These are phyloP conservation scores for Nemania sp. DNA, from an alignment of 2,329 filamentous ascomycete species.

Conservation along the genomic window DNA sequence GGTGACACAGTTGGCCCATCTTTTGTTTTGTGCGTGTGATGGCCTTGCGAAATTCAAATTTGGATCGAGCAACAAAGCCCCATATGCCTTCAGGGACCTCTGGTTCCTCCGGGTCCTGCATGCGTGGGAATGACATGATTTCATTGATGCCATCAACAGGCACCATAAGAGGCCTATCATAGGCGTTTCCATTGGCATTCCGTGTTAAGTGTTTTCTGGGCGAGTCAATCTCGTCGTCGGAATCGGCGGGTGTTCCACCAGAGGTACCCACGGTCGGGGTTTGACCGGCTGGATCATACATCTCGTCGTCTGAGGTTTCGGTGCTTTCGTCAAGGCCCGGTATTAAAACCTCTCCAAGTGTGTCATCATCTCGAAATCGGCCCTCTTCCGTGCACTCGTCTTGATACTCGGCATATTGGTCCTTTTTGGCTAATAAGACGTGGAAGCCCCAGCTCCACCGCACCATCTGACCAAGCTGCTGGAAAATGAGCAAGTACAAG, in stretches of 20 bases:
- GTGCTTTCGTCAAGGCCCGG: slow-evolving; percentile 47
- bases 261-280: slow-evolving; percentile 58
- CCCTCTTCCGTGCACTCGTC: slow-evolving; percentile 59
- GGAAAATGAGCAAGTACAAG: slow-evolving; percentile 93
- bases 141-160: slow-evolving; percentile 51
- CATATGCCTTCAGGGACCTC: slow-evolving; percentile 47
- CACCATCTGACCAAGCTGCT: slow-evolving; percentile 92
- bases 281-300: slow-evolving; percentile 58
- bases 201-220: slow-evolving; percentile 37
- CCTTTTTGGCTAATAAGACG: slow-evolving; percentile 84
- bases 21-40: slow-evolving; percentile 19
- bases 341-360: slow-evolving; percentile 49
- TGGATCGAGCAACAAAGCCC: slow-evolving; percentile 46
- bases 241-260: slow-evolving; percentile 52
- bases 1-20: neutral
- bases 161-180: slow-evolving; percentile 38
- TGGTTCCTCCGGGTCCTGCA: slow-evolving; percentile 49
- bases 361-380: slow-evolving; percentile 57
- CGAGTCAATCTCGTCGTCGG: slow-evolving; percentile 48
- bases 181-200: slow-evolving; percentile 29
- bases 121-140: slow-evolving; percentile 66
- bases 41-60: slow-evolving; percentile 37
- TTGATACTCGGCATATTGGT: slow-evolving; percentile 68
- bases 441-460: slow-evolving; percentile 99
- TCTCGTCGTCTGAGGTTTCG: slow-evolving; percentile 48